Evolutionary conservation across 2,329 filamentous ascomycete species (phyloP), one percentile per base, ranked within the genome.

Genomic region (Trichoderma guizhouense): DNA sequence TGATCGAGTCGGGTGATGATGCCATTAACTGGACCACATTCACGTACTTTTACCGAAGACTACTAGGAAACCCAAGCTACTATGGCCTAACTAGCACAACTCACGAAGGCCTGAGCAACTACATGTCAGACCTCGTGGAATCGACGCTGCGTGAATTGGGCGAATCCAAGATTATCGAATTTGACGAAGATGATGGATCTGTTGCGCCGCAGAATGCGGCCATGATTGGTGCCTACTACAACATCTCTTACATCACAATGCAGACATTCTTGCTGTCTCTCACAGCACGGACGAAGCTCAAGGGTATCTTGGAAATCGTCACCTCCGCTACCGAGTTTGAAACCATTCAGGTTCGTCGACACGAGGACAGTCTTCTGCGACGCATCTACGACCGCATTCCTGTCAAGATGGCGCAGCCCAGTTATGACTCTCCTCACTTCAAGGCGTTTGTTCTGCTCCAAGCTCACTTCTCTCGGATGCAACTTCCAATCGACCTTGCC

Each of bases 191-290:
- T 64, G 95, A 98, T 79, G 95, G 97, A 77, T 91, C 91, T 1
- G 91, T 98, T 58, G 89, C 92, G 21, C 95, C 96, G 15, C 89
- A 97, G 77, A 98, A 99, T 81, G 93, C 95, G 3, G 96, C 96
- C 76, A 98, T 98, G 93, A 98, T 99, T 79, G 94, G 93, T 11
- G 94, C 96, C 1, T 98, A 99, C 86, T 99, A 99, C 87, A 98
- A 98, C 82, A 97, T 99, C 79, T 98, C 95, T 7, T 98, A 98
- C 84, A 93, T 97, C 81, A 99, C 96, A 3, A 99, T 99, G 95
- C 95, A 99, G 83, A 99, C 96, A 0, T 95, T 99, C 86, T 86
- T 99, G 66, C 86, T 99, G 71, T 99, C 96, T 15, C 87, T 99
- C 61, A 95, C 90, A 70, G 90, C 90, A 55, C 92, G 92, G 76